phyloP scores from a whole-genome alignment of 1,284 basidiomycete genomes.

The Coriolopsis trogii region DNA sequence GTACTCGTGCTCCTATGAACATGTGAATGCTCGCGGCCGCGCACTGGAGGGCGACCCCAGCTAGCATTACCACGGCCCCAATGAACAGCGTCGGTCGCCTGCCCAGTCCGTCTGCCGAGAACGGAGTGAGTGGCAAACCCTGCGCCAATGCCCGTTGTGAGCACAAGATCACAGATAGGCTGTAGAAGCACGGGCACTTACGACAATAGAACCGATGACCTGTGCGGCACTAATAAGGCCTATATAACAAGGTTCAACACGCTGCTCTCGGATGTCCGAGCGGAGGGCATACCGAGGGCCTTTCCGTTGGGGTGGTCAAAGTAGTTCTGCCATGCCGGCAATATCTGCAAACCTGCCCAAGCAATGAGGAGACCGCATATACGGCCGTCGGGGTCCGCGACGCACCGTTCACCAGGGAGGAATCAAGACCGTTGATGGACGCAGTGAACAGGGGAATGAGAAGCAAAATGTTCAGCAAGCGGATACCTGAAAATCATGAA shows the following conservation, averaged over 20 bases:
- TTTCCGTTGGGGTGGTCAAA: slow-evolving; percentile 55
- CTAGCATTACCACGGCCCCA: slow-evolving; percentile 62
- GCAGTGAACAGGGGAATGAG: slow-evolving; percentile 62
- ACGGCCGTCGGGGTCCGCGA: background rate
- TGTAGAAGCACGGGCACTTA: slow-evolving; percentile 33
- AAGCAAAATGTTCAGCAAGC: slow-evolving; percentile 60
- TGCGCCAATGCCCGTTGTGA: slow-evolving; percentile 26
- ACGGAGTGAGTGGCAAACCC: slow-evolving; percentile 62
- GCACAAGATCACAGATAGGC: background rate
- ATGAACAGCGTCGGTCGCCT: slow-evolving; percentile 58
- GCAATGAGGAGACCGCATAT: background rate
- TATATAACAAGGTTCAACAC: slow-evolving; percentile 25
- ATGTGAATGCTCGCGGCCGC: slow-evolving; percentile 49
- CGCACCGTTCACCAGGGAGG: slow-evolving; percentile 64
- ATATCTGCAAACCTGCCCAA: slow-evolving; percentile 58
- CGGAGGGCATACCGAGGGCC: slow-evolving; percentile 46
- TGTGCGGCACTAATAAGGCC: slow-evolving; percentile 66
- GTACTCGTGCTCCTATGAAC: slow-evolving; percentile 59
- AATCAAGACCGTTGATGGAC: slow-evolving; percentile 62
- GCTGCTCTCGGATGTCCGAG: background rate
- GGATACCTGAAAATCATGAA: slow-evolving; percentile 46
- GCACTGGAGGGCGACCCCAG: slow-evolving; percentile 60
- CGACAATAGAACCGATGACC: slow-evolving; percentile 59
- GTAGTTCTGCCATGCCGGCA: slow-evolving; percentile 60
- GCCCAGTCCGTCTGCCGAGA: slow-evolving; percentile 58